phyloP scores from a whole-genome alignment of 306 rosid genomes.

The Leucaena leucocephala region DNA sequence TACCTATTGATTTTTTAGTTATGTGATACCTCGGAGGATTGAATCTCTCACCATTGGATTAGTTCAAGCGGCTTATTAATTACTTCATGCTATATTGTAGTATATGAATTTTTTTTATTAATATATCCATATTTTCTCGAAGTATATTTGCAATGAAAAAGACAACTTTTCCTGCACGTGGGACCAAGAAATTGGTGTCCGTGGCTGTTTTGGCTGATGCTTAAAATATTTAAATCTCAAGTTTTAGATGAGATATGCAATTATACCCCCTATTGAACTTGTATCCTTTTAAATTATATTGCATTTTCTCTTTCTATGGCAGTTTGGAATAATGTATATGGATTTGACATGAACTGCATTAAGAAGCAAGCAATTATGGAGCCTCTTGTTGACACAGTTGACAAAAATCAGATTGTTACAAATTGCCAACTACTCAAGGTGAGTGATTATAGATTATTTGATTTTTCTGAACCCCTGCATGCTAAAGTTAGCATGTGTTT shows the following conservation, averaged over 20 bases:
- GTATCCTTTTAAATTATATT: neutral
- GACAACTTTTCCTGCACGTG: neutral
- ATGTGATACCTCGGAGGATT: neutral
- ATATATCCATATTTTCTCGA: neutral
- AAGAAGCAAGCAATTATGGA: conserved; percentile 95
- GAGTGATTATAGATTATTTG: conserved; percentile 14
- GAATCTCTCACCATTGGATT: neutral
- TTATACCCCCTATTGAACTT: neutral
- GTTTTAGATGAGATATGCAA: neutral
- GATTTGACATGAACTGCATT: conserved; percentile 98
- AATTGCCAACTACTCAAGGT: conserved; percentile 94
- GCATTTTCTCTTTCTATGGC: conserved; percentile 36
- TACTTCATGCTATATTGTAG: conserved; percentile 10
- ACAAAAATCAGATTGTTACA: conserved; percentile 92
- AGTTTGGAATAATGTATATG: conserved; percentile 98
- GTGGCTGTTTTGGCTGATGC: conserved; percentile 17
- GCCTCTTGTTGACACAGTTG: conserved; percentile 97
- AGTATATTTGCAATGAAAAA: conserved; percentile 4
- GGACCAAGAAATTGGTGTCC: neutral
- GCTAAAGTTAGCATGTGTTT: neutral
- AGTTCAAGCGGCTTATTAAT: neutral
- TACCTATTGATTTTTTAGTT: conserved; percentile 3
- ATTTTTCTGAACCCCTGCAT: conserved; percentile 5
- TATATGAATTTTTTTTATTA: conserved; percentile 6
- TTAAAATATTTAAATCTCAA: conserved; percentile 15